phyloP scores from a whole-genome alignment of 2,329 filamentous ascomycete species.

The Cladosporium sp. region DNA sequence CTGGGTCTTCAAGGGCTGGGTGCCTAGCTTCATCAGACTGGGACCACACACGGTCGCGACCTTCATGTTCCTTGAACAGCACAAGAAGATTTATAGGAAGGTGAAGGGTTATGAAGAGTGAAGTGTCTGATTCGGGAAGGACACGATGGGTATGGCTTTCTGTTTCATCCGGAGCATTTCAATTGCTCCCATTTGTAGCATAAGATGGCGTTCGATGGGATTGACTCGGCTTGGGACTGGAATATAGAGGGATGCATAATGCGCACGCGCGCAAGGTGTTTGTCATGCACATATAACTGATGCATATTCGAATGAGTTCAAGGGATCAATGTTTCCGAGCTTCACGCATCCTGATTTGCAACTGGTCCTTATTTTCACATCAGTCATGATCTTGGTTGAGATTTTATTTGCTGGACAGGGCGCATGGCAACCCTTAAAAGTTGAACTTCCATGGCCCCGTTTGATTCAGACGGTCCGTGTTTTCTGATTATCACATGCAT shows the following conservation, averaged over 20 bases:
- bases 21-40: slow-evolving; percentile 71
- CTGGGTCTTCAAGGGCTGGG: slow-evolving; percentile 92
- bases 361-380: neutral
- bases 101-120: slow-evolving; percentile 24
- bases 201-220: slow-evolving; percentile 11
- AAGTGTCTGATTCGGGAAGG: neutral
- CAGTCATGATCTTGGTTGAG: neutral
- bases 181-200: neutral
- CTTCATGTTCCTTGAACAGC: slow-evolving; percentile 82
- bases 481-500: neutral
- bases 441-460: neutral
- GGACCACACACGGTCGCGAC: slow-evolving; percentile 82
- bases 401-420: neutral
- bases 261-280: slow-evolving; percentile 12
- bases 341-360: neutral
- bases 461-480: neutral
- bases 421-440: neutral
- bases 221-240: slow-evolving; percentile 5
- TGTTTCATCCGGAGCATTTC: neutral
- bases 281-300: neutral
- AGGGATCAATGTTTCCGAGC: neutral
- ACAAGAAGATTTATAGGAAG: slow-evolving; percentile 73
- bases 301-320: neutral
- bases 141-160: neutral
- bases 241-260: slow-evolving; percentile 5